A percentile compares a stretch with the other conserved stretches of the same genome.
These are phyloP conservation scores for Ascochyta viciae-villosae DNA, from an alignment of 2,329 filamentous ascomycete species.

Conservation along the genomic window DNA sequence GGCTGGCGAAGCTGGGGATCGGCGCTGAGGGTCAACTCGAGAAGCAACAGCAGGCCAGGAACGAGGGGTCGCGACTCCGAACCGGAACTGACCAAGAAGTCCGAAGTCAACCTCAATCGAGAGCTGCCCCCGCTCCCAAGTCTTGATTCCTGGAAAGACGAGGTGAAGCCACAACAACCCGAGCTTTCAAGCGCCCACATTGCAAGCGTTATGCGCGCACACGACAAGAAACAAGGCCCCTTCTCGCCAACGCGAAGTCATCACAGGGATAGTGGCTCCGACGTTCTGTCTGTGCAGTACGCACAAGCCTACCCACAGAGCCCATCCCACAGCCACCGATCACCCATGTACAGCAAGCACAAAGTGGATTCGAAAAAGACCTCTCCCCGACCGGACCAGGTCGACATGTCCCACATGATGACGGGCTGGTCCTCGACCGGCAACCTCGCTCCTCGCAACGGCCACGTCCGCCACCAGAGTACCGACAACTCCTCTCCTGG, in stretches of 20 bases:
- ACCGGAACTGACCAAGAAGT: constrained; percentile 34
- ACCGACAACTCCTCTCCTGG: constrained; percentile 24
- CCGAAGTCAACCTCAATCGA: constrained; percentile 54
- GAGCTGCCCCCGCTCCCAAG: constrained; percentile 57
- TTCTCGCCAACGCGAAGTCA: constrained; percentile 37
- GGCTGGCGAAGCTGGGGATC: constrained; percentile 52
- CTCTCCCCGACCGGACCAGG: constrained; percentile 15
- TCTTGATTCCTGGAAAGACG: constrained; percentile 50
- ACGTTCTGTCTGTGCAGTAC: constrained; percentile 36
- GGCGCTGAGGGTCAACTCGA: constrained; percentile 43
- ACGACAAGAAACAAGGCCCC: constrained; percentile 37
- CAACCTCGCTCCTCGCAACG: constrained; percentile 22
- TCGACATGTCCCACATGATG: constrained; percentile 27
- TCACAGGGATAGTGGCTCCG: constrained; percentile 41
- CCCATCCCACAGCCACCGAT: constrained; percentile 19
- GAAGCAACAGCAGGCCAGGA: constrained; percentile 41
- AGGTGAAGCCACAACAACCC: constrained; percentile 20
- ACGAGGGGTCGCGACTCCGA: constrained; percentile 37
- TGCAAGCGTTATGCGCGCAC: constrained; percentile 46
- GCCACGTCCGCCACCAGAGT: constrained; percentile 26
- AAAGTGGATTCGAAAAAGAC: constrained; percentile 20
- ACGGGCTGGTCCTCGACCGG: constrained; percentile 37
- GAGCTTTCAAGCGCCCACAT: constrained; percentile 39
- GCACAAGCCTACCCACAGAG: constrained; percentile 24
- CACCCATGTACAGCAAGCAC: constrained; percentile 26